A percentile compares a stretch with the other conserved stretches of the same genome.
Evolutionary conservation across 164 flowering plant genomes (phyloP).

Genomic region (Platanus orientalis): DNA sequence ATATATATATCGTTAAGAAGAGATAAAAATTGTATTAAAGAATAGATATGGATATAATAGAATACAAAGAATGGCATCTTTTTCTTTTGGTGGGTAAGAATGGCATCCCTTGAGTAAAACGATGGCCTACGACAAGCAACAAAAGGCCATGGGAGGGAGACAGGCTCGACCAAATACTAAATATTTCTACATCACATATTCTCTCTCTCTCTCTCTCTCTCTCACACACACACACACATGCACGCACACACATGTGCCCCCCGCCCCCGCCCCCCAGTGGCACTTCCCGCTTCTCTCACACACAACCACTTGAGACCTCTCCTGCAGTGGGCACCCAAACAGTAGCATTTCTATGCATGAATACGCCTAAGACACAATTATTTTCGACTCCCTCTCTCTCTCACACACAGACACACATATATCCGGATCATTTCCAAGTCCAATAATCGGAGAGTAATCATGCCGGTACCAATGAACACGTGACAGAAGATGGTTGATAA

Average conservation of each 20-base stretch:
- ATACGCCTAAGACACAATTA: too few relatives aligned
- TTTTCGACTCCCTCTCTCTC: not conserved
- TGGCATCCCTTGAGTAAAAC: not conserved
- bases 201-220: conserved; percentile 9
- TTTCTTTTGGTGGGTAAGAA: too few relatives aligned
- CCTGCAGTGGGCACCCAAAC: too few relatives aligned
- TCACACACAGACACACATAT: not conserved
- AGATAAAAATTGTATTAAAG: not conserved
- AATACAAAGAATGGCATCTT: conserved; percentile 4
- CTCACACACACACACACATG: not conserved
- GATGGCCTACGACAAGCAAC: conserved; percentile 3
- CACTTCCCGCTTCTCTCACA: not conserved
- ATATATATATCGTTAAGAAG: not conserved
- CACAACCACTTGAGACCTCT: too few relatives aligned
- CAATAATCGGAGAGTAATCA: too few relatives aligned
- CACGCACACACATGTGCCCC: not conserved
- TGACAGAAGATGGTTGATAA: too few relatives aligned
- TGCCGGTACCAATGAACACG: too few relatives aligned
- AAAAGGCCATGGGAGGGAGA: conserved; percentile 6
- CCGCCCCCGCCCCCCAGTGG: not conserved
- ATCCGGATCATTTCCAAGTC: not conserved
- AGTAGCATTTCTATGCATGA: too few relatives aligned
- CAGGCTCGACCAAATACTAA: not conserved
- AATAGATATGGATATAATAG: not conserved
- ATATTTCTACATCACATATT: not conserved